These are phyloP conservation scores for Castanopsis chinensis DNA, from an alignment of 306 rosid species.

Conservation along the genomic window DNA sequence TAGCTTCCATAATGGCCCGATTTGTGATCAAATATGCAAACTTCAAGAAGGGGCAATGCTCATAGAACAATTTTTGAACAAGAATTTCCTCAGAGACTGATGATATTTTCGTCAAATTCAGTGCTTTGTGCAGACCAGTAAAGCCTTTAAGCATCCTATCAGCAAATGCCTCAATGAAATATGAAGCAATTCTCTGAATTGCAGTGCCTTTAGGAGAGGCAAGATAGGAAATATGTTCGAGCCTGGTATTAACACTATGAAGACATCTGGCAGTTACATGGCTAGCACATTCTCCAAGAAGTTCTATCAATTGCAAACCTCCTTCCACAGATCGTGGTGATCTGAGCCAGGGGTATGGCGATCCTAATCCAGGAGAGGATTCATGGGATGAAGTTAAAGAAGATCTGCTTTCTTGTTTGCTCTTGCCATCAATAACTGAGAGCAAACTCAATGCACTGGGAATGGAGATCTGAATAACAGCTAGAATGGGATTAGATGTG, in stretches of 20 bases:
- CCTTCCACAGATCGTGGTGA: conserved; percentile 56
- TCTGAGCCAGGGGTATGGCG: conserved; percentile 62
- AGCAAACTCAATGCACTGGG: background rate
- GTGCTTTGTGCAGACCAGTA: conserved; percentile 71
- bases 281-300: conserved; percentile 62
- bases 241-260: conserved; percentile 63
- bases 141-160: conserved; percentile 56
- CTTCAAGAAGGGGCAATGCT: conserved; percentile 75
- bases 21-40: conserved; percentile 70
- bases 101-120: conserved; percentile 54
- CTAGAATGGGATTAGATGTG: background rate
- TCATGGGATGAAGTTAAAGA: conserved; percentile 35
- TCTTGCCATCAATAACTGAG: conserved; percentile 20
- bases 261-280: conserved; percentile 74
- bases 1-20: conserved; percentile 76
- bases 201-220: conserved; percentile 77
- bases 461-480: conserved; percentile 6
- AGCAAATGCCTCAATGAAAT: conserved; percentile 77
- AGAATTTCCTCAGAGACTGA: conserved; percentile 49
- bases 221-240: conserved; percentile 64
- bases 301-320: conserved; percentile 49
- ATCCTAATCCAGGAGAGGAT: conserved; percentile 51
- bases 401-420: conserved; percentile 42
- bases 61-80: conserved; percentile 63
- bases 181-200: conserved; percentile 69